phyloP scores from a whole-genome alignment of 169 alveolate species.

The Eimeria brunetti region DNA sequence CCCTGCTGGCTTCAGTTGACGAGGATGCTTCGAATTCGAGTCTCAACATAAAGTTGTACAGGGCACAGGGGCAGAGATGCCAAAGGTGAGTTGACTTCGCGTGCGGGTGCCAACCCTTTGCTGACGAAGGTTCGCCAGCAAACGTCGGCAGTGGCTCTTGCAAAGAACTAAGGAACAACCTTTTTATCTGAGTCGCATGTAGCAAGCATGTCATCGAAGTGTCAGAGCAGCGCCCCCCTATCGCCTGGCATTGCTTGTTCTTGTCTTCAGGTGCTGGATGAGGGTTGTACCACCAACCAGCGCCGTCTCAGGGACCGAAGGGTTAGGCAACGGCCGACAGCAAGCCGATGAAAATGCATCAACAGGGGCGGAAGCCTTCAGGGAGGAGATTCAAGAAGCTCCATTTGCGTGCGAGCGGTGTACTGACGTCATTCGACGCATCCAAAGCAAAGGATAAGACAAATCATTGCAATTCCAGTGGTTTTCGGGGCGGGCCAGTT shows the following conservation, averaged over 20 bases:
- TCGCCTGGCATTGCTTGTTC: neutral
- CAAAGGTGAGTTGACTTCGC: slow-evolving; percentile 39
- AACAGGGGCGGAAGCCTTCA: neutral
- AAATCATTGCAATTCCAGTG: neutral
- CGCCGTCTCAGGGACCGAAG: neutral
- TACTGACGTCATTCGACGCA: slow-evolving; percentile 34
- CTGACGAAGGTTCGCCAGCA: neutral
- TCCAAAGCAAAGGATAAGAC: neutral
- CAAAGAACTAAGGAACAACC: neutral
- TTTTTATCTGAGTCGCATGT: neutral
- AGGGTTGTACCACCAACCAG: slow-evolving; percentile 8
- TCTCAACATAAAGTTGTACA: slow-evolving; percentile 29
- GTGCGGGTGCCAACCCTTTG: neutral
- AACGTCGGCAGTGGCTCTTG: neutral
- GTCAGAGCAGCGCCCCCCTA: neutral
- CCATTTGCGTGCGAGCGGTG: slow-evolving; percentile 63
- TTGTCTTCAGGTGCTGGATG: slow-evolving; percentile 56
- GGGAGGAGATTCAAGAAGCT: neutral
- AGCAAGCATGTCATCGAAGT: neutral
- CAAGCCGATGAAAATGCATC: neutral
- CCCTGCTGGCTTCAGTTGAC: slow-evolving; percentile 18
- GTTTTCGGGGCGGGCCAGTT: neutral
- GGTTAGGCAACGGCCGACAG: neutral
- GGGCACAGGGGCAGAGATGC: slow-evolving; percentile 58
- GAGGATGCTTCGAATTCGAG: slow-evolving; percentile 27